Base-by-base conservation (phyloP, 306 rosid genomes). In the Rosa persica region DNA sequence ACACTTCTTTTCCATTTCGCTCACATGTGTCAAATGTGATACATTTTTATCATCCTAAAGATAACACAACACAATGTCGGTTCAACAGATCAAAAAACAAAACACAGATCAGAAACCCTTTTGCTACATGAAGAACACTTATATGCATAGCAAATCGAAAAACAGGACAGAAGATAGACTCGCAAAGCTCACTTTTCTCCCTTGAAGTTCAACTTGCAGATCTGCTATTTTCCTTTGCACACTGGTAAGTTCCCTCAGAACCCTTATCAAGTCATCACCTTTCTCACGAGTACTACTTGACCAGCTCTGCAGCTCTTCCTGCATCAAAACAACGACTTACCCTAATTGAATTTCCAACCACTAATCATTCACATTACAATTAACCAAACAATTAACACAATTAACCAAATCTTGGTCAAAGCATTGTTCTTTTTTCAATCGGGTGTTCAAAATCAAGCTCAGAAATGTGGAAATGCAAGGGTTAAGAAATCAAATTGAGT, bases 171-270 rank as follows among this genome's bases (percentile, higher is more conserved):
- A 36, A 8, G 22, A 11, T 19, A 66, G 77, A 76, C 39, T 0
- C 5, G 40, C 83, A 77, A 7, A 57, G 17, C 61, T 70, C 75
- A 93, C 98, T 90, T 95, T 95, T 82, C 99, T 91, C 61, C 97
- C 97, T 88, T 95, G 99, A 83, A 95, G 99, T 82, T 95, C 98
- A 23, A 93, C 99, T 88, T 95, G 98, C 78, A 95, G 88, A 86
- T 93, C 96, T 5, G 97, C 96, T 34, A 93, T 95, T 88, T 93
- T 93, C 80, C 93, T 90, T 80, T 95, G 99, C 54, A 93, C 98
- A 13, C 89, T 70, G 55, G 96, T 89, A 57, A 95, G 90, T 75
- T 95, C 99, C 85, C 97, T 87, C 75, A 95, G 67, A 85, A 93
- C 96, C 87, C 83, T 84, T 60, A 95, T 91, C 76, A 95, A 83